Evolutionary conservation across 805 yeast species (phyloP).

Genomic region (Diddensiella caesifluorescens): DNA sequence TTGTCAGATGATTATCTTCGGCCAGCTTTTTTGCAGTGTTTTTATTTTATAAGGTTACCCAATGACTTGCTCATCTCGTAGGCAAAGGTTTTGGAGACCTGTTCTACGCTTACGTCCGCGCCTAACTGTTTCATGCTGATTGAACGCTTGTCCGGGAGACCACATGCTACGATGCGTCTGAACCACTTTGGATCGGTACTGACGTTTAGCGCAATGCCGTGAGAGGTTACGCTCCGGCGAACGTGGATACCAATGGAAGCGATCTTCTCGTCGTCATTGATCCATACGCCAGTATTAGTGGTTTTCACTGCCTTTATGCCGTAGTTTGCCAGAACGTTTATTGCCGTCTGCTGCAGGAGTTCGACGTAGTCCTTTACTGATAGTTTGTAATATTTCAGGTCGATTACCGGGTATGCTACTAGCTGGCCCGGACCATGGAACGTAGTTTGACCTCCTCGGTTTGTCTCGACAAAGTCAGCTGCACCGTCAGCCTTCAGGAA

Average conservation of each 20-base stretch:
- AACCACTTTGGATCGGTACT: constrained; percentile 66
- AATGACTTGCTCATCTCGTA: constrained; percentile 35
- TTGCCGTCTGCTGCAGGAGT: constrained; percentile 54
- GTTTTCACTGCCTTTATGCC: constrained; percentile 48
- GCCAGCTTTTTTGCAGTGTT: background rate
- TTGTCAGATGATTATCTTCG: no score
- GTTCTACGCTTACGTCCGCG: constrained; percentile 29
- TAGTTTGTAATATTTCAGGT: constrained; percentile 56
- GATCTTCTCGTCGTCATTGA: constrained; percentile 52
- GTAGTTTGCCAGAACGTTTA: constrained; percentile 40
- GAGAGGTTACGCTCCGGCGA: constrained; percentile 77
- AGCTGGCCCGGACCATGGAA: constrained; percentile 96
- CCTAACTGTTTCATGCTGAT: constrained; percentile 42
- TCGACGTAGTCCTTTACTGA: constrained; percentile 63
- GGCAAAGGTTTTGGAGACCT: constrained; percentile 42
- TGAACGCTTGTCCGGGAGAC: constrained; percentile 59
- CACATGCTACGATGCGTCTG: constrained; percentile 78
- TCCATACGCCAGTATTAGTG: constrained; percentile 87
- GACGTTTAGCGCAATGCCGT: constrained; percentile 83
- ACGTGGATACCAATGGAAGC: constrained; percentile 89
- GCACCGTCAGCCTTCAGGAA: constrained; percentile 25
- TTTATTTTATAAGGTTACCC: background rate
- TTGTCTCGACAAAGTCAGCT: constrained; percentile 67
- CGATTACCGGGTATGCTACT: constrained; percentile 75
- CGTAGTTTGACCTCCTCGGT: constrained; percentile 93